Conservation (phyloP, 208 protist genomes). For the Leptomonas pyrrhocoris region DNA sequence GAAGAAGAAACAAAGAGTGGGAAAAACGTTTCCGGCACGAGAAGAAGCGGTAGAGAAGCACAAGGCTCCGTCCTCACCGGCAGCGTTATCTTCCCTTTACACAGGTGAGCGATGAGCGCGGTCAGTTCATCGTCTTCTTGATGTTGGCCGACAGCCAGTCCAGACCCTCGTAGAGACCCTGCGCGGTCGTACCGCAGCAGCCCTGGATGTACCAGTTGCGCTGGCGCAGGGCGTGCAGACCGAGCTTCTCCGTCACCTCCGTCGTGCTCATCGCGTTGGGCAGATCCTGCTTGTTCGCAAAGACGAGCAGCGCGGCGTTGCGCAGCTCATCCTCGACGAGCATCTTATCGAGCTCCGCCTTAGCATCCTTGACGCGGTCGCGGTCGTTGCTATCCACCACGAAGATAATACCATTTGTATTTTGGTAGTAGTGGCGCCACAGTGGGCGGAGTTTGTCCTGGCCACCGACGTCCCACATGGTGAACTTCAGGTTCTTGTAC, state of each 20-base stretch:
- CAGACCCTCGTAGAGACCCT: constrained; percentile 93
- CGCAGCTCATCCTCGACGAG: constrained; percentile 97
- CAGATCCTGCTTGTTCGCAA: constrained; percentile 99
- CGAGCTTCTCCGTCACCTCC: constrained; percentile 97
- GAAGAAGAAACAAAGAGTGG: constrained; percentile 16
- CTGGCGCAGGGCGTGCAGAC: constrained; percentile 92
- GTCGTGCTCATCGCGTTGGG: constrained; percentile 97
- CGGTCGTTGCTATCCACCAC: constrained; percentile 97
- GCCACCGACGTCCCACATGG: constrained; percentile 96
- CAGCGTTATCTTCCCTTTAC: not conserved
- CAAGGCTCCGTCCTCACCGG: not conserved
- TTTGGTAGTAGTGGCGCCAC: constrained; percentile 98
- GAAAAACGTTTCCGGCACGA: constrained; percentile 10
- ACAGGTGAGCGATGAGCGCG: not conserved
- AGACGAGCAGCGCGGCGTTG: constrained; percentile 96
- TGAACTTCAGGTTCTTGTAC: constrained; percentile 97
- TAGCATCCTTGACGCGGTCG: constrained; percentile 91
- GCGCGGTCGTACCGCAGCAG: constrained; percentile 90
- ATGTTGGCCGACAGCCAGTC: constrained; percentile 92
- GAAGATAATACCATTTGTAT: constrained; percentile 97
- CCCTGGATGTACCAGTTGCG: constrained; percentile 95
- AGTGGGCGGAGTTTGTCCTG: constrained; percentile 96
- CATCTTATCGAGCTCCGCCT: constrained; percentile 95
- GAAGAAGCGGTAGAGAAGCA: constrained; percentile 5
- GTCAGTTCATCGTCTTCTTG: constrained; percentile 80